Evolutionary conservation across 1,284 basidiomycete species (phyloP).

Genomic region (Cerrena zonata): DNA sequence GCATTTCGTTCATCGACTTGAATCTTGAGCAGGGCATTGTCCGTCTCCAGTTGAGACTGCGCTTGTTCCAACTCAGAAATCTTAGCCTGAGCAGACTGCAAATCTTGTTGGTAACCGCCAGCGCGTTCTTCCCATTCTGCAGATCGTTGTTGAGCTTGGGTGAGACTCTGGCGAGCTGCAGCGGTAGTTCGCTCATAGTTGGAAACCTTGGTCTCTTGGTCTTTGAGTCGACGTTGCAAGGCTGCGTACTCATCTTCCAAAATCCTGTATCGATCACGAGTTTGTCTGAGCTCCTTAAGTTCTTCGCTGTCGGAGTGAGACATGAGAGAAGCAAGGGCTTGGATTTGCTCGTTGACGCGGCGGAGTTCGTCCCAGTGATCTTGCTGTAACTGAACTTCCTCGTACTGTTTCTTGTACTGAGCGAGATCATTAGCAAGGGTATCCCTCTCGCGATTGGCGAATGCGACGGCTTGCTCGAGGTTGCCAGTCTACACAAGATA

Average conservation of each 20-base stretch:
- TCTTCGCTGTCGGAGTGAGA: slow-evolving; percentile 66
- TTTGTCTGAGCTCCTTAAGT: slow-evolving; percentile 57
- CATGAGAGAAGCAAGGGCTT: slow-evolving; percentile 53
- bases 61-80: slow-evolving; percentile 63
- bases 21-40: slow-evolving; percentile 57
- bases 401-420: slow-evolving; percentile 53
- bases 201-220: slow-evolving; percentile 56
- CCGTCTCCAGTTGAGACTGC: slow-evolving; percentile 60
- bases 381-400: slow-evolving; percentile 54
- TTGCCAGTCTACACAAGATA: slow-evolving; percentile 44
- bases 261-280: slow-evolving; percentile 58
- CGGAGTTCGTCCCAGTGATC: slow-evolving; percentile 67
- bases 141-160: slow-evolving; percentile 68
- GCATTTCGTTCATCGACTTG: slow-evolving; percentile 72
- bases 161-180: slow-evolving; percentile 56
- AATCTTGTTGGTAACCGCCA: slow-evolving; percentile 60
- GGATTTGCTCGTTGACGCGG: slow-evolving; percentile 62
- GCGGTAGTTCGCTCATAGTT: slow-evolving; percentile 56
- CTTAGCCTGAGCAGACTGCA: slow-evolving; percentile 53
- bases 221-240: slow-evolving; percentile 66
- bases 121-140: slow-evolving; percentile 74
- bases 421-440: slow-evolving; percentile 43
- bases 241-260: slow-evolving; percentile 62
- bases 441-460: slow-evolving; percentile 58
- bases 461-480: slow-evolving; percentile 51